Base-by-base conservation (phyloP, 768 basidiomycete genomes). In the Butyriboletus loyo region DNA sequence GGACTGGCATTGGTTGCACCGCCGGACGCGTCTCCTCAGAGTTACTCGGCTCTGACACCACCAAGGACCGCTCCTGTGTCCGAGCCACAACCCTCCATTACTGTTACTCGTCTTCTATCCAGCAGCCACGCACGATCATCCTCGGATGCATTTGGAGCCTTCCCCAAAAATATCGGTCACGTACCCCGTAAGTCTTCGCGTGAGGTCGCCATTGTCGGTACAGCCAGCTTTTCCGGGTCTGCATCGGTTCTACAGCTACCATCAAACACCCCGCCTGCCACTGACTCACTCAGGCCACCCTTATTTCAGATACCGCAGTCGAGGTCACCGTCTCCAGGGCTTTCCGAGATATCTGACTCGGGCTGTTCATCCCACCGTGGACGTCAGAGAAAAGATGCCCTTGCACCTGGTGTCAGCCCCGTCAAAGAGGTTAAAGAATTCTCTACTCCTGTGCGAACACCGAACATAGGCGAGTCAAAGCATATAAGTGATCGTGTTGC, bases 1-100 rank as follows among this genome's bases (percentile, higher is more conserved):
- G 80, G 81, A 48, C 74, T 89, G 24, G 83, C 86, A 47, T 74
- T 89, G 56, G 83, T 89, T 54, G 84, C 85, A 48, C 87, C 86
- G 45, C 85, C 86, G 35, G 88, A 87, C 66, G 83, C 82, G 57
- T 76, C 82, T 9, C 76, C 77, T 15, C 72, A 65, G 41, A 69
- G 76, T 14, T 82, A 84, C 61, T 73, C 80, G 27, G 76, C 78
- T 49, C 72, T 84, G 41, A 74, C 79, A 5, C 79, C 82, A 50
- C 81, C 81, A 14, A 65, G 75, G 21, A 72, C 78, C 27, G 76
- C 78, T 13, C 81, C 83, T 54, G 59, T 73, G 36, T 49, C 61
- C 32, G 52, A 47, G n/a, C 54, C 46, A 8, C 59, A 52, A 19
- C 46, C 59, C 52, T 57, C 62, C 65, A 60, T 61, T 46, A 14